These are phyloP conservation scores for Backusella parvicylindrica DNA, from an alignment of 192 early-diverging fungal genomes.

Conservation along the genomic window DNA sequence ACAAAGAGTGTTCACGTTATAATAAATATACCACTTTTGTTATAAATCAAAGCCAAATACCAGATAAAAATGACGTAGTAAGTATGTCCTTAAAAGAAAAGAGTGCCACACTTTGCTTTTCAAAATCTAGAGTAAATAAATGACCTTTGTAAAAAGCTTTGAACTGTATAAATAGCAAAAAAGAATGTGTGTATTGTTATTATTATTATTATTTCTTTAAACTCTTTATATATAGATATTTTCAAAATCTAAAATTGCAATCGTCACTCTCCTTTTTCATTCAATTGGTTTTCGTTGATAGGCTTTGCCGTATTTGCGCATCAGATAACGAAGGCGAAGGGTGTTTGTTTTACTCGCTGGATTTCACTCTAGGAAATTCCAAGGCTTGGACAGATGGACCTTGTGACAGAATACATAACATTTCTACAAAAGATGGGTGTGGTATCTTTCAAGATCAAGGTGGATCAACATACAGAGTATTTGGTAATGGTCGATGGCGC, in stretches of 20 bases:
- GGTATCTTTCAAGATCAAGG: not conserved
- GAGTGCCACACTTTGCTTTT: not conserved
- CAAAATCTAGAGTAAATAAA: not conserved
- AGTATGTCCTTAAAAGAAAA: not conserved
- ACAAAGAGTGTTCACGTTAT: not conserved
- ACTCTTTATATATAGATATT: not conserved
- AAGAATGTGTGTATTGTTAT: too few relatives aligned
- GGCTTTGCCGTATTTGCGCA: not conserved
- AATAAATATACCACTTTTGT: not conserved
- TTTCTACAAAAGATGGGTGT: not conserved
- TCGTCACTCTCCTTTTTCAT: not conserved
- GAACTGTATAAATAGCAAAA: not conserved
- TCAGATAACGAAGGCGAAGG: not conserved
- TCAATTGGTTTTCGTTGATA: not conserved
- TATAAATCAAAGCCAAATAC: not conserved
- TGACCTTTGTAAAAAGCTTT: too few relatives aligned
- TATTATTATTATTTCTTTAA: too few relatives aligned
- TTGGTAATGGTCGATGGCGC: not conserved
- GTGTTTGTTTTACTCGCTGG: not conserved
- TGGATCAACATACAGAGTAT: not conserved
- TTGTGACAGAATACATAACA: not conserved
- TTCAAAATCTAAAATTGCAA: not conserved
- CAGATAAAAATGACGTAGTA: too few relatives aligned
- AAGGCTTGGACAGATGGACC: not conserved
- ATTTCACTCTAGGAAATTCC: not conserved